Evolutionary conservation across 768 basidiomycete genomes (phyloP), one percentile per base, ranked within the genome.

Genomic region (Melanogaster broomeanus): DNA sequence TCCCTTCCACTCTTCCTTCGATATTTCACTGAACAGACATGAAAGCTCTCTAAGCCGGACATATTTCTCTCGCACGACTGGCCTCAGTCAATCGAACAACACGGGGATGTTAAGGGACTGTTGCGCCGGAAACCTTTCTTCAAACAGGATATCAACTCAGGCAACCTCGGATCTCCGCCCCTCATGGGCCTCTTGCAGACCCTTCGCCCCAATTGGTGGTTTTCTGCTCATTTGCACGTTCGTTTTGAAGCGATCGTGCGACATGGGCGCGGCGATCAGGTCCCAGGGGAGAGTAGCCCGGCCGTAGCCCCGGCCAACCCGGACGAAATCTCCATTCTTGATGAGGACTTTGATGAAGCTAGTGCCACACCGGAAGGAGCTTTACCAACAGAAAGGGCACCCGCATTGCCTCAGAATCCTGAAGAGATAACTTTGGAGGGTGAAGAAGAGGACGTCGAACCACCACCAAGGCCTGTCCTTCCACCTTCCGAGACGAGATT

Each of bases 1-100:
- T 3, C 12, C 19, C 2, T 19, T 40, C 38, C 37, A 27, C 11
- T 22, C 51, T 30, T 10, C 2, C 8, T 6, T 24, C 18, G 24
- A 24, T 6, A 12, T 18, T 30, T 34, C 35, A 12, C 40, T 51
- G 21, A 50, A n/a, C 45, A 48, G 28, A 6, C 4, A 24, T 45
- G 12, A 50, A 50, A 78, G 88, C 74, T 88, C 33, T 77, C 84
- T 4, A 74, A 77, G 10, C 79, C 85, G 6, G 71, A 84, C 25
- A 79, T 98, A 24, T 91, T 98, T 74, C 77, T 98, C 31, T 98
- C 95, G 2, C 96, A 99, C 65, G 97, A 98, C 69, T 99, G 96
- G 97, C 97, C 97, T 0, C 79, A 82, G 37, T 77, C 77, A 2
- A 94, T 99, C 48, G 93, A 89, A 52, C 82, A 84, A 9, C 77